Base-by-base conservation (phyloP, 2,329 filamentous ascomycete genomes). In the Epichloe typhina region DNA sequence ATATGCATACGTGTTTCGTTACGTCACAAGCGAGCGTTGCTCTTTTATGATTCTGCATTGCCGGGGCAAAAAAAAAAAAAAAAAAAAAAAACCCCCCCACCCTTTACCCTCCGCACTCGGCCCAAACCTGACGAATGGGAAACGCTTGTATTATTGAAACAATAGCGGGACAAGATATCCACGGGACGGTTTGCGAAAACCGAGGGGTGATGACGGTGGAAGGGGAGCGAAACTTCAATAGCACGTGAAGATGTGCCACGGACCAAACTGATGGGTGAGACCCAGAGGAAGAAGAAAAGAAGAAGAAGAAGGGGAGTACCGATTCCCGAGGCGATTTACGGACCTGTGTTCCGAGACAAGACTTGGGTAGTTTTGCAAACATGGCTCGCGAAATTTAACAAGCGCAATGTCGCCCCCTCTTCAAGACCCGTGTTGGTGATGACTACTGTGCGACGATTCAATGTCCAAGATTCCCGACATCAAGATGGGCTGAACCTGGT, bases 11-110 rank as follows among this genome's bases (percentile, higher is more conserved):
- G 37, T 48, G 13, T 40, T 46, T 53, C 37, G 31, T 48, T 51
- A 44, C 42, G 26, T 43, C 36, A 47, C 37, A 21, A 51, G 52
- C 49, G 41, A 49, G 49, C 49, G 50, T 53, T 53, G 31, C 11
- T 40, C 35, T 46, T 52, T 42, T 50, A 42, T 42, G 40, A 33
- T 40, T 42, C 40, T 51, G 15, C 26, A 33, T 46, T 40, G 36
- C 17, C 13, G 40, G 45, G 19, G 8, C 4, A n/a, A 31, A 6
- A 31, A 13, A 13, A 17, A 26, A 13, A 13, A 17, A 26, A 11
- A 1, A 3, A 26, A 2, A 7, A 23, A 2, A 1, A 23, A 23
- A 1, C 4, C 1, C 5, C 19, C 39, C 7, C 15, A 17, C n/a
- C 38, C 38, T 39, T 39, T 15, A 35, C 36, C 6, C 11, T 39